phyloP scores from a whole-genome alignment of 305 asterid genomes.

The Salvia sclarea region DNA sequence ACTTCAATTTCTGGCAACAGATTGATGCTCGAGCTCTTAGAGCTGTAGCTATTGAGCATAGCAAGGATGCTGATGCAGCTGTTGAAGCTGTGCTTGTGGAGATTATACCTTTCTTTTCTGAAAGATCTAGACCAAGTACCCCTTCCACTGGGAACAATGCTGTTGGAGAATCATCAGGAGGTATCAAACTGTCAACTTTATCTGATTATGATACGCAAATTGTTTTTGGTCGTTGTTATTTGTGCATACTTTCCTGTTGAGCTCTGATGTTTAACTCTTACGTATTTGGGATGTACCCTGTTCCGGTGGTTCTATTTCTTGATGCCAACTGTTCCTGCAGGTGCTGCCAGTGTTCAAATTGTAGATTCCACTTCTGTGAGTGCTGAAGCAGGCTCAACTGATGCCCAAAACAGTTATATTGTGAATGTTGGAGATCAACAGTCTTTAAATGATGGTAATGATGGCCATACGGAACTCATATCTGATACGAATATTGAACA shows the following conservation, averaged over 20 bases:
- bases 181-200: conserved; percentile 33
- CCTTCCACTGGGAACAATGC: conserved; percentile 32
- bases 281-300: background rate
- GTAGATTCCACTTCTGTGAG: conserved; percentile 23
- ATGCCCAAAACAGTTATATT: conserved; percentile 35
- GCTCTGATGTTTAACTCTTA: background rate
- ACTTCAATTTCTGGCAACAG: conserved; percentile 37
- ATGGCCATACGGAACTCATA: conserved; percentile 12
- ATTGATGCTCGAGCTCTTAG: conserved; percentile 72
- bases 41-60: conserved; percentile 85
- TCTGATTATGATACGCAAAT: background rate
- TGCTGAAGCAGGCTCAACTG: conserved; percentile 31
- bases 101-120: conserved; percentile 64
- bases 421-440: conserved; percentile 28
- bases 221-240: conserved; percentile 11
- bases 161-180: conserved; percentile 41
- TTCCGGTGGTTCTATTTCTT: conserved; percentile 19
- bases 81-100: conserved; percentile 69
- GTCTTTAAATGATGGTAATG: conserved; percentile 31
- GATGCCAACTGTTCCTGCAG: conserved; percentile 35
- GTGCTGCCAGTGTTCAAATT: conserved; percentile 28
- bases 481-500: conserved; percentile 29
- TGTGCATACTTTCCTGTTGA: background rate
- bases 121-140: conserved; percentile 36
- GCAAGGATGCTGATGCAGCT: conserved; percentile 70